These are phyloP conservation scores for Russula earlei DNA, from an alignment of 768 basidiomycete genomes.

Conservation along the genomic window DNA sequence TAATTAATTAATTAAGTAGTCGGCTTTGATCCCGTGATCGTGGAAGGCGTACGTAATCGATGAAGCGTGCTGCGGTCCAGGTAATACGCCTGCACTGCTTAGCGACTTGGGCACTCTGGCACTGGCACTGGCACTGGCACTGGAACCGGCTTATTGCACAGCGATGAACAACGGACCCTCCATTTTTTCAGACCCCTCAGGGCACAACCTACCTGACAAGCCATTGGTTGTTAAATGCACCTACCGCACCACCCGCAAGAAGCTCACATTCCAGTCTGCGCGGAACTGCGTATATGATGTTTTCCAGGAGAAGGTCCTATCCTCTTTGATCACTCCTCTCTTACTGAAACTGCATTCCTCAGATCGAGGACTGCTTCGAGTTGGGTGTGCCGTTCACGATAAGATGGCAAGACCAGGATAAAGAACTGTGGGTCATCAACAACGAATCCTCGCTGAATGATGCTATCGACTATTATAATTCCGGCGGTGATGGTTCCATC, in stretches of 20 bases:
- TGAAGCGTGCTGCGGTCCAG: background rate
- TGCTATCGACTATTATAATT: conserved; percentile 80
- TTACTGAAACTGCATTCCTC: background rate
- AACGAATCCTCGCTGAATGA: conserved; percentile 73
- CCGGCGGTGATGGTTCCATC: conserved; percentile 57
- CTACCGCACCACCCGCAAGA: conserved; percentile 63
- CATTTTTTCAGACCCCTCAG: background rate
- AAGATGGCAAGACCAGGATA: conserved; percentile 83
- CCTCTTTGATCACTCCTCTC: conserved; percentile 5
- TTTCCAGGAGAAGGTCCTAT: conserved; percentile 55
- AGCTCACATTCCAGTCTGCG: conserved; percentile 73
- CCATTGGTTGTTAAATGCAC: conserved; percentile 73
- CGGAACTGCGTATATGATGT: conserved; percentile 70
- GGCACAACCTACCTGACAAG: conserved; percentile 43
- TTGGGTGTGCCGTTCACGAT: conserved; percentile 65
- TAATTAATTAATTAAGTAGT: no score
- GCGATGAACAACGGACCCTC: background rate
- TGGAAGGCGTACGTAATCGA: background rate
- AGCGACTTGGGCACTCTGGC: background rate
- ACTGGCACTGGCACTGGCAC: background rate
- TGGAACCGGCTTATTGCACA: conserved; percentile 4
- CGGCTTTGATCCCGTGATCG: no score
- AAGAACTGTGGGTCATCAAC: conserved; percentile 59
- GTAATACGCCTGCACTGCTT: no score
- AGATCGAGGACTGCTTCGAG: conserved; percentile 84